Conservation (phyloP, 306 rosid genomes). For the Casuarina glauca region DNA sequence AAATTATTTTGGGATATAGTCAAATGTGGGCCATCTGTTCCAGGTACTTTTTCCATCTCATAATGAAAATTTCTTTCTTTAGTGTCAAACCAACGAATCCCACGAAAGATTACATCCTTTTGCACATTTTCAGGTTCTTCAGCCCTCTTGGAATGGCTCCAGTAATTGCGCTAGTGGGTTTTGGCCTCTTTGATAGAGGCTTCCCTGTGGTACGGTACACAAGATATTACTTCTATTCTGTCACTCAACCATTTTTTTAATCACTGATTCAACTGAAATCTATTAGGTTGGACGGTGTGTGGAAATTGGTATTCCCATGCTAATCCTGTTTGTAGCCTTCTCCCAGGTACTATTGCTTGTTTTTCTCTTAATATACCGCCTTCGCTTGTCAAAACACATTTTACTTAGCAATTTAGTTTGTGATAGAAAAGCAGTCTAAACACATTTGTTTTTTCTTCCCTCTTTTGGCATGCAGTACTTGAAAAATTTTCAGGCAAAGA, state of each 20-base stretch:
- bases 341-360: conserved; percentile 65
- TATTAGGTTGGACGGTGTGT: conserved; percentile 92
- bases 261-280: conserved; percentile 21
- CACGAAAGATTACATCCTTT: conserved; percentile 3
- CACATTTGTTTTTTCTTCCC: conserved; percentile 19
- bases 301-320: conserved; percentile 96
- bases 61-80: background rate
- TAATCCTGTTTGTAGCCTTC: conserved; percentile 69
- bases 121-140: conserved; percentile 66
- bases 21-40: conserved; percentile 98
- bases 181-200: conserved; percentile 95
- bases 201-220: conserved; percentile 83
- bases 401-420: no score
- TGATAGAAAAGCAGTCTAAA: background rate
- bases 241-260: background rate
- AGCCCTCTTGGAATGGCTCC: conserved; percentile 99
- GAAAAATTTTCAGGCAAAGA: conserved; percentile 72
- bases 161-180: conserved; percentile 89
- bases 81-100: conserved; percentile 7
- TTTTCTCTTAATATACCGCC: background rate
- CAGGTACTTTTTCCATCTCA: conserved; percentile 49
- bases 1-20: conserved; percentile 90
- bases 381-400: background rate
- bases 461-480: conserved; percentile 59
- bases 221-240: background rate